phyloP scores from a whole-genome alignment of 78 protist species.

The slime mould (Dictyostelium discoideum) region DNA sequence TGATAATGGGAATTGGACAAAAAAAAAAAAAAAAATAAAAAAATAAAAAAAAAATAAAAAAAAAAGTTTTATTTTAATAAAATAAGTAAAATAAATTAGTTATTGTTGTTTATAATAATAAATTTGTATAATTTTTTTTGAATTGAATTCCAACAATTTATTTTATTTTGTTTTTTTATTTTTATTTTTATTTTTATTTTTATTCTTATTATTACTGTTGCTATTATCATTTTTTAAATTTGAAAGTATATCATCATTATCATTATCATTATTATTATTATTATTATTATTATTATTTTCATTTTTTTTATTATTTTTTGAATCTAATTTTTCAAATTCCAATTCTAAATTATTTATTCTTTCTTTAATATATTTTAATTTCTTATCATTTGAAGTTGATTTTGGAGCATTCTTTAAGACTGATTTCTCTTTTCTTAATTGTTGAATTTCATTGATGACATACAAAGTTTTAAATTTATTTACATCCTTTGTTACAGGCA shows the following conservation, averaged over 20 bases:
- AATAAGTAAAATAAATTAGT: no score
- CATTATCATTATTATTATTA: no score
- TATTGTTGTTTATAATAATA: no score
- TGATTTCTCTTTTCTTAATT: neutral
- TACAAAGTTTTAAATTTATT: neutral
- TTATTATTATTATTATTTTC: no score
- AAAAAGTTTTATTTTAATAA: no score
- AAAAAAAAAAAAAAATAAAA: no score
- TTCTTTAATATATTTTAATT: neutral
- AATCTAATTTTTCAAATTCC: neutral
- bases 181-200: neutral
- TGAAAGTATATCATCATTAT: neutral
- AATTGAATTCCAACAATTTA: neutral
- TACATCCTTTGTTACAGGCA: neutral
- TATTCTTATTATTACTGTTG: neutral
- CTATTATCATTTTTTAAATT: neutral
- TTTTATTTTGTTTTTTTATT: neutral
- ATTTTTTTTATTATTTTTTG: neutral
- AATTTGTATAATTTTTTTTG: no score
- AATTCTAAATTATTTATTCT: neutral
- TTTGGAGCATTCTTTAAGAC: neutral
- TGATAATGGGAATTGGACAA: no score
- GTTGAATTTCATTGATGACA: neutral
- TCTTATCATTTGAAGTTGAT: neutral
- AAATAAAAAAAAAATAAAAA: no score